Evolutionary conservation across 306 rosid genomes (phyloP), one percentile per base, ranked within the genome.

Genomic region (Cicer pinnatifidum): DNA sequence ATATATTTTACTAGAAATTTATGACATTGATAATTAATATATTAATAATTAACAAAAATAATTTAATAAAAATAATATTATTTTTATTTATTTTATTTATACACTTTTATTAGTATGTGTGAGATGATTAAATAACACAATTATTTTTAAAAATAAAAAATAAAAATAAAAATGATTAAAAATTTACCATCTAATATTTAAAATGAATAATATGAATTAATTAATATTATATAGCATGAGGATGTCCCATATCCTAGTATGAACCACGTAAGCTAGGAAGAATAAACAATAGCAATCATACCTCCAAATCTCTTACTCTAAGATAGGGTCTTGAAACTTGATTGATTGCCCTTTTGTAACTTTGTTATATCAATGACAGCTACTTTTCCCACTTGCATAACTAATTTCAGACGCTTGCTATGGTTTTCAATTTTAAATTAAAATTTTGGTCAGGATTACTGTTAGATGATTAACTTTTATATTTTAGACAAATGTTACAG

Each of bases 341-440:
- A 23, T 59, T 69, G 46, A 39, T 79, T 79, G 79, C 56, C 59
- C 12, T 54, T 15, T 68, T 16, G 12, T 50, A 33, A 37, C 9
- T 50, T 35, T 11, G 41, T 74, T 56, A 81, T 72, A 51, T 72
- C 86, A 78, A 1, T 61, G 84, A 76, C 86, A 82, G 86, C 86
- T 76, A 41, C 81, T 54, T 53, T 79, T 79, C 73, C 63, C 81
- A 82, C 78, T 5, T 78, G 81, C 58, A 7, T 58, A 58, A 6
- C 51, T 74, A 63, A 35, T 54, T 50, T 62, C 4, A 63, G 43
- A 54, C 51, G 40, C 11, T 35, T 45, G 6, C 4, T 3, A 28
- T 28, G 33, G 33, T 28, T 28, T 28, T 28, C 3, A 28, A 28
- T 28, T 2, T 28, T 28, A 3, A 2, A 28, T 28, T 28, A 28